phyloP scores from a whole-genome alignment of 1,284 basidiomycete genomes.

The Albatrellus sp. region DNA sequence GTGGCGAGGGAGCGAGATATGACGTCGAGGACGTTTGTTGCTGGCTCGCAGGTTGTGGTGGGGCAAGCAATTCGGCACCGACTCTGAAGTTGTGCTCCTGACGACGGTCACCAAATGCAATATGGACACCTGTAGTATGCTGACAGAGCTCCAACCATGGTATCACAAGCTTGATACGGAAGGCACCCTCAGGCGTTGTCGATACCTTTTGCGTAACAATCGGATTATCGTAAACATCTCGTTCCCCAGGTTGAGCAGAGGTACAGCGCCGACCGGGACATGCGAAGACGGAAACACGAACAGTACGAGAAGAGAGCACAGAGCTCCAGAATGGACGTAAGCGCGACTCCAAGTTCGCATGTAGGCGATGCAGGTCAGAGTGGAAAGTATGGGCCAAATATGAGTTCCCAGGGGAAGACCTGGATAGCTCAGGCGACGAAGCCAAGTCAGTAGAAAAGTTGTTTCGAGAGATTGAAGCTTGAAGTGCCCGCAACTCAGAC shows the following conservation, averaged over 20 bases:
- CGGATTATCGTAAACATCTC: slow-evolving; percentile 24
- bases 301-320: slow-evolving; percentile 42
- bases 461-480: slow-evolving; percentile 6
- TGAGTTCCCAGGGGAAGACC: slow-evolving; percentile 11
- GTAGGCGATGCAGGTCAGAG: slow-evolving; percentile 25
- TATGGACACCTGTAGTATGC: slow-evolving; percentile 42
- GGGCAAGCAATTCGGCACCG: slow-evolving; percentile 38
- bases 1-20: slow-evolving; percentile 3
- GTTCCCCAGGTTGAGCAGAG: slow-evolving; percentile 11
- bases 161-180: slow-evolving; percentile 48
- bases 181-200: slow-evolving; percentile 61
- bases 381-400: neutral
- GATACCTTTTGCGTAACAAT: slow-evolving; percentile 35
- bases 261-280: slow-evolving; percentile 14
- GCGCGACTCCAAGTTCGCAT: slow-evolving; percentile 63
- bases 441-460: slow-evolving; percentile 7
- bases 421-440: slow-evolving; percentile 4
- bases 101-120: slow-evolving; percentile 40
- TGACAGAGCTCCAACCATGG: slow-evolving; percentile 57
- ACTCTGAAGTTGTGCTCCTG: slow-evolving; percentile 48
- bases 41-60: slow-evolving; percentile 13
- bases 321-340: slow-evolving; percentile 72
- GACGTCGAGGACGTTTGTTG: slow-evolving; percentile 14
- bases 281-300: slow-evolving; percentile 45
- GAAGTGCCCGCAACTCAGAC: slow-evolving; percentile 36